Conservation (phyloP, 1,284 basidiomycete species). For the Marasmius tenuissimus region DNA sequence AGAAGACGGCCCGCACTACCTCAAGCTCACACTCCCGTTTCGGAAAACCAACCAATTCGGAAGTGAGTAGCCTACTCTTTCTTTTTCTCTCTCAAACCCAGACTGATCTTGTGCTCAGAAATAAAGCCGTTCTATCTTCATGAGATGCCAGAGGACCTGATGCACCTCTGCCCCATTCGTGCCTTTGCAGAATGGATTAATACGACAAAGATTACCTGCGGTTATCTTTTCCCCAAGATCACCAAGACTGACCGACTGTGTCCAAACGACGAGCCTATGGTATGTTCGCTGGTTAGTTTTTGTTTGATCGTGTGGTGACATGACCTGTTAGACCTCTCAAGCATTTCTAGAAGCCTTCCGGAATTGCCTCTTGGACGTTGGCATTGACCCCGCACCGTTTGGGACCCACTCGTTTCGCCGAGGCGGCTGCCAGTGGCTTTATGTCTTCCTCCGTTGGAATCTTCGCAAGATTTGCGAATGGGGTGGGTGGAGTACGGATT, state of each 20-base stretch:
- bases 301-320: not conserved
- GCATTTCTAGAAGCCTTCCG: conserved; percentile 31
- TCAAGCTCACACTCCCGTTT: conserved; percentile 19
- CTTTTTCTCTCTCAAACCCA: not conserved
- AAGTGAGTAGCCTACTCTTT: conserved; percentile 15
- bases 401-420: conserved; percentile 32
- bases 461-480: conserved; percentile 33
- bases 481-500: conserved; percentile 36
- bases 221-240: conserved; percentile 22
- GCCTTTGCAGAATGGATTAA: conserved; percentile 19
- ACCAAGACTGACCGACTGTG: conserved; percentile 9
- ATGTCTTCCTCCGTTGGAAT: conserved; percentile 21
- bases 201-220: conserved; percentile 6
- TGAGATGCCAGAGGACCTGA: conserved; percentile 8
- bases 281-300: not conserved
- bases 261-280: not conserved
- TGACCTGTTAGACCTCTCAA: conserved; percentile 28
- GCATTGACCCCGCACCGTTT: conserved; percentile 27
- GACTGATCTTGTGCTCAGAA: conserved; percentile 10
- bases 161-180: conserved; percentile 21
- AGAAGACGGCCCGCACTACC: conserved; percentile 13
- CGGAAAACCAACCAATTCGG: conserved; percentile 24
- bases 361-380: conserved; percentile 32
- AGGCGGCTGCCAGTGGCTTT: conserved; percentile 28
- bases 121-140: conserved; percentile 21